Conservation (phyloP, 805 yeast genomes). For the Pichia insulana region DNA sequence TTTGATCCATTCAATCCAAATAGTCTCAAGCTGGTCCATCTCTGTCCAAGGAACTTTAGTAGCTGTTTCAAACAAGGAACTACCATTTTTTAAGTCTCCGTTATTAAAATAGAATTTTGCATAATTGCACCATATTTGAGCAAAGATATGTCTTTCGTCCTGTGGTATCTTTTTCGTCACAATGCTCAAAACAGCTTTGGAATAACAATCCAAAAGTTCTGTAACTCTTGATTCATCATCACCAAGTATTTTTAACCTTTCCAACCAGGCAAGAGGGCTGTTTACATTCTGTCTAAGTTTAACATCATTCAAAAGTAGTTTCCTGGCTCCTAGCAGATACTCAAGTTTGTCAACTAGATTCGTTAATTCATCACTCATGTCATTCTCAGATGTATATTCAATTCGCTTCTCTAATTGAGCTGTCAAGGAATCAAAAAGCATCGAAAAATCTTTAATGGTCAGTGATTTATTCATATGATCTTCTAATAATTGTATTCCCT, state of each 20-base stretch:
- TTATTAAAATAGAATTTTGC: conserved; percentile 53
- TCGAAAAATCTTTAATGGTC: conserved; percentile 54
- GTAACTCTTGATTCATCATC: conserved; percentile 21
- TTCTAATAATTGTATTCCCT: conserved; percentile 38
- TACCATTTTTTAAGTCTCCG: conserved; percentile 49
- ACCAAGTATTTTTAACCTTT: conserved; percentile 39
- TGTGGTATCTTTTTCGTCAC: conserved; percentile 46
- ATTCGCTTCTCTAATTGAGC: conserved; percentile 47
- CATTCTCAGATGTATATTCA: conserved; percentile 9
- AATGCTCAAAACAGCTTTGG: conserved; percentile 56
- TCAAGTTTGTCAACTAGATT: conserved; percentile 44
- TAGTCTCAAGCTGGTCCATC: conserved; percentile 53
- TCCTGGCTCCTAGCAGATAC: conserved; percentile 45
- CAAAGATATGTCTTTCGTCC: conserved; percentile 30
- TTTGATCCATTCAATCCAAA: conserved; percentile 75
- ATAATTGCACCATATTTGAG: conserved; percentile 62
- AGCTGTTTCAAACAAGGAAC: conserved; percentile 55
- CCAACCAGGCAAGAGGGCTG: conserved; percentile 61
- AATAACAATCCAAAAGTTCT: conserved; percentile 47
- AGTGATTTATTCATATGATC: conserved; percentile 37
- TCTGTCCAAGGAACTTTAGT: conserved; percentile 59
- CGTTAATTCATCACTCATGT: conserved; percentile 11
- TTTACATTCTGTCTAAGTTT: conserved; percentile 53
- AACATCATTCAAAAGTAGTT: conserved; percentile 57
- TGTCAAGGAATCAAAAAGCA: conserved; percentile 52